Conservation (phyloP, 2,329 filamentous ascomycete genomes). For the Colletotrichum melonis region DNA sequence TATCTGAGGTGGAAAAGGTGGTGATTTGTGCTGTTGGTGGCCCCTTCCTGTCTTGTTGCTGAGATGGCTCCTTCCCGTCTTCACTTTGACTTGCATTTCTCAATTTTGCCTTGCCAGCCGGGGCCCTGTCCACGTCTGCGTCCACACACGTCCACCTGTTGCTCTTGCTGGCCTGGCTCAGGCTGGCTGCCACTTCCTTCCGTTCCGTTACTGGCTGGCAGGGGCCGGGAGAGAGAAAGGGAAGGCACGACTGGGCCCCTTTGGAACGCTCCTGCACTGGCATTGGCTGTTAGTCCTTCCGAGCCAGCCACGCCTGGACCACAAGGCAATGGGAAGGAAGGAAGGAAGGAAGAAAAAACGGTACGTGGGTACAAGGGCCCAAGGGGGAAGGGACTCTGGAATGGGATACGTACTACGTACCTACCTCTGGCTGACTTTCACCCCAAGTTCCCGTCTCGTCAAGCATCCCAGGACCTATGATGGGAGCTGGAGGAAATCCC, state of each 20-base stretch:
- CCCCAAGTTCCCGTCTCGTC: neutral
- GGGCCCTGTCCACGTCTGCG: conserved; percentile 7
- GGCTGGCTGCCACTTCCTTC: neutral
- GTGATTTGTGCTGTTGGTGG: conserved; percentile 8
- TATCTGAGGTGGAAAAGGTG: conserved; percentile 24
- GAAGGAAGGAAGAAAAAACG: neutral
- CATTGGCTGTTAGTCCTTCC: conserved; percentile 14
- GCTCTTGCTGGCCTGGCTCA: neutral
- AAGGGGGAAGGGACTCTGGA: neutral
- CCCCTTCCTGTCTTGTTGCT: conserved; percentile 32
- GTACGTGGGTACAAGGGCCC: conserved; percentile 11
- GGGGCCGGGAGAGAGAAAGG: neutral
- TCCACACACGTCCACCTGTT: neutral
- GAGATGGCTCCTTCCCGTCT: conserved; percentile 7
- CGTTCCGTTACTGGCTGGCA: neutral
- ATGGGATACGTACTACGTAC: conserved; percentile 7
- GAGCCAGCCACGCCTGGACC: conserved; percentile 14
- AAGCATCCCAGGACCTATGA: neutral
- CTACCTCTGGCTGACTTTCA: neutral
- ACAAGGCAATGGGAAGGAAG: neutral
- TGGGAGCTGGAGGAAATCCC: neutral
- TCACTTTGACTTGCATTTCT: conserved; percentile 6
- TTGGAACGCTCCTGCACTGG: conserved; percentile 2
- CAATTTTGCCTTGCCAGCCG: conserved; percentile 12
- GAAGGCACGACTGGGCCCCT: conserved; percentile 6